phyloP scores from a whole-genome alignment of 2,329 filamentous ascomycete species.

The Ploettnerulaceae sp. region DNA sequence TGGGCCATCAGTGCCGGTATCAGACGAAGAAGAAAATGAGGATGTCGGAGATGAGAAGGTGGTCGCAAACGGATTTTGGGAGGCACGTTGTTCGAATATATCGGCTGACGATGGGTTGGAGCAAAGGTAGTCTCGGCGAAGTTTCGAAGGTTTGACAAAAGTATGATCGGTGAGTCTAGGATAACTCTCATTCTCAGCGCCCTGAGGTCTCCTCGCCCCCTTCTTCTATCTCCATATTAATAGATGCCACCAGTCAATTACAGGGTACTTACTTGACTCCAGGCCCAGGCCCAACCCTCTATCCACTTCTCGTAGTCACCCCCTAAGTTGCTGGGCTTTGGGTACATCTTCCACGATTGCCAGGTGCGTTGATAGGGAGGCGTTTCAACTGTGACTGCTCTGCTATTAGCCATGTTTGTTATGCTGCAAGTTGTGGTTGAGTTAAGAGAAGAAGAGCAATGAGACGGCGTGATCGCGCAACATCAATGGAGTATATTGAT shows the following conservation, averaged over 20 bases:
- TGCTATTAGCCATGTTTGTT: neutral
- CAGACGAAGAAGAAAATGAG: neutral
- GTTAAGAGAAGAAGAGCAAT: neutral
- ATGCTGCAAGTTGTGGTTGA: neutral
- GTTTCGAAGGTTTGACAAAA: neutral
- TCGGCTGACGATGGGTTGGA: too few relatives aligned
- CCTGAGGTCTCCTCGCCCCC: too few relatives aligned
- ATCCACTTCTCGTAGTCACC: constrained; percentile 15
- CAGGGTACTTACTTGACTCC: too few relatives aligned
- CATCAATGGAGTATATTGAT: neutral
- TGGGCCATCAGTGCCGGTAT: too few relatives aligned
- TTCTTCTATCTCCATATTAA: too few relatives aligned
- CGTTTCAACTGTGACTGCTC: neutral
- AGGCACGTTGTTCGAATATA: too few relatives aligned
- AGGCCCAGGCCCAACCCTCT: constrained; percentile 6
- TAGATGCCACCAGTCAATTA: too few relatives aligned
- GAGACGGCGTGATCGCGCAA: neutral
- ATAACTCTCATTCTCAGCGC: neutral
- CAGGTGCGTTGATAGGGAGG: neutral
- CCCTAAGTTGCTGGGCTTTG: neutral
- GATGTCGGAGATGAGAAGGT: neutral
- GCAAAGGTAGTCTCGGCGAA: too few relatives aligned
- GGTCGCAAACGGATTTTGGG: too few relatives aligned
- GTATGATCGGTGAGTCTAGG: neutral
- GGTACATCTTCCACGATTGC: constrained; percentile 1